A percentile compares a stretch with the other conserved stretches of the same genome.
These are phyloP conservation scores for Stachybotrys chartarum DNA, from an alignment of 2,329 filamentous ascomycete genomes.

Conservation along the genomic window DNA sequence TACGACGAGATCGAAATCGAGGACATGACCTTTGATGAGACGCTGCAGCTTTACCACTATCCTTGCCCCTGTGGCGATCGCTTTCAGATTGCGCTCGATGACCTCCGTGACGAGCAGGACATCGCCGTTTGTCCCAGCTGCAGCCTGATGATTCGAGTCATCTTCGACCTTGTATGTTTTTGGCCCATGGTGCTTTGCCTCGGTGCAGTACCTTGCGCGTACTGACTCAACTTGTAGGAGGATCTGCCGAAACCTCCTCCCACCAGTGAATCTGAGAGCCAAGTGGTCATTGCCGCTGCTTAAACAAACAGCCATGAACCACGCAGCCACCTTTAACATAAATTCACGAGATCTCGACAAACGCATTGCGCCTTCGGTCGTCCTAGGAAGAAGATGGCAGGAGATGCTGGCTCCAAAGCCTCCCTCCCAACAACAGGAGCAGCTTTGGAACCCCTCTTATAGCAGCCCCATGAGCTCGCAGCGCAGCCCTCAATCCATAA, in stretches of 20 bases:
- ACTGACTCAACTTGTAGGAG: conserved; percentile 22
- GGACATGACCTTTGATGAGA: conserved; percentile 87
- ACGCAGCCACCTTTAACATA: too few relatives aligned
- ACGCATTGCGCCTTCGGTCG: too few relatives aligned
- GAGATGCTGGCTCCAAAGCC: not conserved
- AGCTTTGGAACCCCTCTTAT: not conserved
- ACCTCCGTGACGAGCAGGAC: conserved; percentile 82
- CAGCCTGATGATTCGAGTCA: conserved; percentile 91
- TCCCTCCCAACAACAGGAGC: not conserved
- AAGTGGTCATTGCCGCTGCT: conserved; percentile 29
- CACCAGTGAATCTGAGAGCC: conserved; percentile 20
- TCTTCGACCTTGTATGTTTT: conserved; percentile 73
- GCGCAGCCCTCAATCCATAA: too few relatives aligned
- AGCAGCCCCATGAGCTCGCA: not conserved
- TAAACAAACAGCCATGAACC: not conserved
- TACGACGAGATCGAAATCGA: conserved; percentile 99
- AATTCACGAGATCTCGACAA: too few relatives aligned
- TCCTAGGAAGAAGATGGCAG: too few relatives aligned
- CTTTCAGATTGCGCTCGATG: conserved; percentile 82
- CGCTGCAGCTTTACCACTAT: conserved; percentile 85
- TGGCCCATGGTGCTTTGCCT: not conserved
- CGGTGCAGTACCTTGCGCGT: not conserved
- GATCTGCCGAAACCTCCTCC: conserved; percentile 33
- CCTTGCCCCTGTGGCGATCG: conserved; percentile 96
- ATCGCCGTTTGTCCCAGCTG: conserved; percentile 97